Conservation (phyloP, 2,329 filamentous ascomycete genomes). For the Paraphoma sp. region DNA sequence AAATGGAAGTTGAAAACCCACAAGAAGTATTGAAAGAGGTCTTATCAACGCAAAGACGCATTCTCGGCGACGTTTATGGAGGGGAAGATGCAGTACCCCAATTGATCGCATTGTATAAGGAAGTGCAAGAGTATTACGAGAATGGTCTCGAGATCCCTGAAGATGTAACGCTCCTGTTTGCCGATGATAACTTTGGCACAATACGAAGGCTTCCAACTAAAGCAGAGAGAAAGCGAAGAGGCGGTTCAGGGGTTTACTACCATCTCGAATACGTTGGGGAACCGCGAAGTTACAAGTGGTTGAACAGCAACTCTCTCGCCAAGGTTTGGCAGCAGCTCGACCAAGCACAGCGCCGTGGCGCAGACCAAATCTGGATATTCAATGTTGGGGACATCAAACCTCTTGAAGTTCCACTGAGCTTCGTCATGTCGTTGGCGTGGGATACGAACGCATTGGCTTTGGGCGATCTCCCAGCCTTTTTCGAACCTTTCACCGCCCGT, state of each 20-base stretch:
- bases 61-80: slow-evolving; percentile 7
- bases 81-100: slow-evolving; percentile 2
- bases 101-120: slow-evolving; percentile 13
- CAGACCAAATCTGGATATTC: slow-evolving; percentile 15
- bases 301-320: slow-evolving; percentile 13
- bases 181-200: slow-evolving; percentile 18
- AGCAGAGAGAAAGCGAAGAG: slow-evolving; percentile 4
- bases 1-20: slow-evolving; percentile 11
- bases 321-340: slow-evolving; percentile 9
- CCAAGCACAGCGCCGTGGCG: slow-evolving; percentile 3
- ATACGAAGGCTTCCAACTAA: slow-evolving; percentile 9
- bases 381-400: slow-evolving; percentile 20
- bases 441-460: not conserved
- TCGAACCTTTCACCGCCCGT: slow-evolving; percentile 2
- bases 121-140: slow-evolving; percentile 17
- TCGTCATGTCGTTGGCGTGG: slow-evolving; percentile 13
- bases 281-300: slow-evolving; percentile 19
- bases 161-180: slow-evolving; percentile 16
- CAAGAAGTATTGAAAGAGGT: slow-evolving; percentile 7
- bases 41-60: slow-evolving; percentile 6
- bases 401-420: slow-evolving; percentile 10
- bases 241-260: slow-evolving; percentile 15
- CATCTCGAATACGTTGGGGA: slow-evolving; percentile 19
- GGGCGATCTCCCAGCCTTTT: slow-evolving; percentile 3
- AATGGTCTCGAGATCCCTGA: slow-evolving; percentile 10